Evolutionary conservation across 176 grass and related monocot species (phyloP).

Genomic region (Elymus sibiricus): DNA sequence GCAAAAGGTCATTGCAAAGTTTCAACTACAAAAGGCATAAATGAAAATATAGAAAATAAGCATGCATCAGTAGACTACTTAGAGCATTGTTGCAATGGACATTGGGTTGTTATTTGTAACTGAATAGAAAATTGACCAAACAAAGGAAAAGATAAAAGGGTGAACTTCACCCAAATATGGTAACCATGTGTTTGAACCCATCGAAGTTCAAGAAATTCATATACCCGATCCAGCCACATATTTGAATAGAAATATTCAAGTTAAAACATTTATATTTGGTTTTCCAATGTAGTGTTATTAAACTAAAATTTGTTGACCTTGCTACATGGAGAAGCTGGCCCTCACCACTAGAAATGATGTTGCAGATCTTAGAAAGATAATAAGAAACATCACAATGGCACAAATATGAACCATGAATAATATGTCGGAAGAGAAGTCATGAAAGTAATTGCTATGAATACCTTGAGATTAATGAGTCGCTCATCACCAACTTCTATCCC

Average conservation of each 20-base stretch:
- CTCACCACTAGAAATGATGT: neutral
- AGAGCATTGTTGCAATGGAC: neutral
- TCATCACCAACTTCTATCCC: constrained; percentile 3
- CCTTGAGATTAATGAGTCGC: constrained; percentile 16
- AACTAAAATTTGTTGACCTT: neutral
- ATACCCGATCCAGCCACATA: neutral
- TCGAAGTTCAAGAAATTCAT: neutral
- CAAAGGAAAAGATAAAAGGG: neutral
- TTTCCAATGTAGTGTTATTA: neutral
- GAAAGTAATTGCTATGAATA: neutral
- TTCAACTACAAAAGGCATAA: neutral
- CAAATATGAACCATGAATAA: neutral
- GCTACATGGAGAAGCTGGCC: neutral
- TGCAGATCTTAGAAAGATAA: neutral
- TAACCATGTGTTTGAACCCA: neutral
- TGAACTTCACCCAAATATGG: neutral
- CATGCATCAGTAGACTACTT: neutral
- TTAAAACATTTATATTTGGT: neutral
- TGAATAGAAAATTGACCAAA: neutral
- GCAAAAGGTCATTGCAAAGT: neutral
- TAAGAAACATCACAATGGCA: neutral
- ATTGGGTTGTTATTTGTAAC: neutral
- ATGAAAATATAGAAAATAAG: neutral
- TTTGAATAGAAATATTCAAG: neutral
- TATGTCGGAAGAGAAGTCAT: neutral